Evolutionary conservation across 805 yeast species (phyloP).

Genomic region (Ogataea paradorogensis): DNA sequence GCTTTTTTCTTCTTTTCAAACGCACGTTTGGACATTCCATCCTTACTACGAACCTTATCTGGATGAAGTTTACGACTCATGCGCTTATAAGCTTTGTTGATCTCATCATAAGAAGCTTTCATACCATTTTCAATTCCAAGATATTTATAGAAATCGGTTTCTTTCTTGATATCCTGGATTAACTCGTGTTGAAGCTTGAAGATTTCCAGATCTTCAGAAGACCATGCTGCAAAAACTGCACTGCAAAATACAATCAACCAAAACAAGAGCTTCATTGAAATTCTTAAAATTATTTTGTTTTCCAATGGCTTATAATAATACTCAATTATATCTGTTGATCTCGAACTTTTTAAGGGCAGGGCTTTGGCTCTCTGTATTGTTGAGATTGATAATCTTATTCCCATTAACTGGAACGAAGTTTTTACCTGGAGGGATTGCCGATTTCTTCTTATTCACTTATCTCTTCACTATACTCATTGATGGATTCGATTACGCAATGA

Average conservation of each 20-base stretch:
- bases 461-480: slow-evolving; percentile 17
- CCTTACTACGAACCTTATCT: slow-evolving; percentile 57
- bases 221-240: slow-evolving; percentile 20
- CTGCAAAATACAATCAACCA: slow-evolving; percentile 10
- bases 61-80: slow-evolving; percentile 78
- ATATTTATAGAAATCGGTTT: slow-evolving; percentile 67
- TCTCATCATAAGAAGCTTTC: slow-evolving; percentile 48
- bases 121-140: slow-evolving; percentile 43
- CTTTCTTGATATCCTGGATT: slow-evolving; percentile 51
- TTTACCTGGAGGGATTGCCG: slow-evolving; percentile 71
- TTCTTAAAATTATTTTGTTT: slow-evolving; percentile 1
- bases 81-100: slow-evolving; percentile 65
- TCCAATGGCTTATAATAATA: slow-evolving; percentile 19
- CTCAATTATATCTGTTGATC: slow-evolving; percentile 24
- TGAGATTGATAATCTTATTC: slow-evolving; percentile 49
- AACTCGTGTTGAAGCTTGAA: slow-evolving; percentile 64
- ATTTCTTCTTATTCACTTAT: slow-evolving; percentile 41
- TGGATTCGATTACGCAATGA: slow-evolving; percentile 17
- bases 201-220: slow-evolving; percentile 71
- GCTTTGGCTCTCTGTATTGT: slow-evolving; percentile 47
- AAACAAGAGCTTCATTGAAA: slow-evolving; percentile 11
- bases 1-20: slow-evolving; percentile 35
- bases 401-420: slow-evolving; percentile 66
- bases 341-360: slow-evolving; percentile 33
- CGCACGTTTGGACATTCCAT: slow-evolving; percentile 33